Evolutionary conservation across 2,329 filamentous ascomycete species (phyloP).

Genomic region (Aspergillus novoparasiticus): DNA sequence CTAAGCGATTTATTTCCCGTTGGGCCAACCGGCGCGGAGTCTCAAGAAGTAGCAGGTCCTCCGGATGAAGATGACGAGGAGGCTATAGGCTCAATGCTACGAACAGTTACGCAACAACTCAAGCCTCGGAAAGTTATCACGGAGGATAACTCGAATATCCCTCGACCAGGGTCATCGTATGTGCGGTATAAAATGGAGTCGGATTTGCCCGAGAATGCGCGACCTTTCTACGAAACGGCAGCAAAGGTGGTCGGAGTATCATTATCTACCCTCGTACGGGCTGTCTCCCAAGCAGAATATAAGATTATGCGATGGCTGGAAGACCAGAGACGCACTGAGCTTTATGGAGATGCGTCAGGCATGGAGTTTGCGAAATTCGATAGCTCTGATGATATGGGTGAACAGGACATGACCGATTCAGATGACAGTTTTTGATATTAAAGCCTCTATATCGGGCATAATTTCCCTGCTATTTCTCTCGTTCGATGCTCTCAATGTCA

Average conservation of each 20-base stretch:
- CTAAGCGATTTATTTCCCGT: slow-evolving; percentile 49
- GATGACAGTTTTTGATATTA: slow-evolving; percentile 1
- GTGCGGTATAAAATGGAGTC: slow-evolving; percentile 50
- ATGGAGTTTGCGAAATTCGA: slow-evolving; percentile 19
- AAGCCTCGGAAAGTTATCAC: slow-evolving; percentile 41
- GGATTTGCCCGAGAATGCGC: slow-evolving; percentile 50
- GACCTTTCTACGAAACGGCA: slow-evolving; percentile 54
- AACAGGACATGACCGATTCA: slow-evolving; percentile 6
- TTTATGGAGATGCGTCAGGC: slow-evolving; percentile 24
- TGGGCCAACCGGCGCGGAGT: slow-evolving; percentile 21
- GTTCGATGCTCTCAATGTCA: neutral
- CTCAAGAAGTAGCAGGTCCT: slow-evolving; percentile 6
- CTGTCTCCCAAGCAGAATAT: slow-evolving; percentile 54
- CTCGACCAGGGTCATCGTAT: slow-evolving; percentile 55
- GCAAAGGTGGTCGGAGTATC: slow-evolving; percentile 55
- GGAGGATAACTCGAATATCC: slow-evolving; percentile 37
- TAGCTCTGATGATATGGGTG: slow-evolving; percentile 19
- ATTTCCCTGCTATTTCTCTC: neutral
- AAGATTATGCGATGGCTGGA: slow-evolving; percentile 45
- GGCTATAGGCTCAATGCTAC: slow-evolving; percentile 42
- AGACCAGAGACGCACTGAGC: slow-evolving; percentile 35
- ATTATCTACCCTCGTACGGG: slow-evolving; percentile 52
- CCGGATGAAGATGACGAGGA: slow-evolving; percentile 26
- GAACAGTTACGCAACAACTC: slow-evolving; percentile 47
- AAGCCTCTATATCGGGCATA: neutral